Evolutionary conservation across 2,329 filamentous ascomycete species (phyloP).

Genomic region (Pseudogymnoascus sp.): DNA sequence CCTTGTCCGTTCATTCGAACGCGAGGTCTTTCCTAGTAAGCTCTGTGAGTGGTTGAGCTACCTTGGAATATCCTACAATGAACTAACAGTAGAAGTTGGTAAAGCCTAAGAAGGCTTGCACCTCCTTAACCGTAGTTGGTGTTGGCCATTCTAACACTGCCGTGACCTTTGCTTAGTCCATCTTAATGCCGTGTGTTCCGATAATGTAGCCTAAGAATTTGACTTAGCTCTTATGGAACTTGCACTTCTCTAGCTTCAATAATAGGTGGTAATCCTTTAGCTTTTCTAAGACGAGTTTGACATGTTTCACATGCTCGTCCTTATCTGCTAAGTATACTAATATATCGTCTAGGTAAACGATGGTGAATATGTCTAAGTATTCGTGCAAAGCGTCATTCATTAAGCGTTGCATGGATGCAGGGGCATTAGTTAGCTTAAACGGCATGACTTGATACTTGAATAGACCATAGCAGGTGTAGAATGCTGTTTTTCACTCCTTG

Average conservation of each 20-base stretch:
- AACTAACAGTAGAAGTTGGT: constrained; percentile 27
- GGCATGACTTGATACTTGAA: constrained; percentile 30
- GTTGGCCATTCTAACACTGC: constrained; percentile 15
- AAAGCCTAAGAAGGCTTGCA: constrained; percentile 23
- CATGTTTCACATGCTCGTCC: no score
- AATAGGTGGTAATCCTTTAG: no score
- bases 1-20: not conserved
- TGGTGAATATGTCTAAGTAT: not conserved
- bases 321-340: constrained; percentile 21
- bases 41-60: not conserved
- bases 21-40: not conserved
- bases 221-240: not conserved
- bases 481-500: constrained; percentile 29
- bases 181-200: constrained; percentile 8
- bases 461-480: constrained; percentile 26
- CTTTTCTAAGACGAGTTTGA: no score
- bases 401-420: constrained; percentile 15
- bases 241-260: no score
- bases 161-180: constrained; percentile 14
- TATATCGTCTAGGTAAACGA: constrained; percentile 26
- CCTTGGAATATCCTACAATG: constrained; percentile 14
- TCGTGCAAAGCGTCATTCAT: constrained; percentile 21
- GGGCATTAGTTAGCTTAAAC: constrained; percentile 19
- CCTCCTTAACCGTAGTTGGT: constrained; percentile 12
- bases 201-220: constrained; percentile 16